Conservation (phyloP, 2,329 filamentous ascomycete genomes). For the Talaromyces sp. region DNA sequence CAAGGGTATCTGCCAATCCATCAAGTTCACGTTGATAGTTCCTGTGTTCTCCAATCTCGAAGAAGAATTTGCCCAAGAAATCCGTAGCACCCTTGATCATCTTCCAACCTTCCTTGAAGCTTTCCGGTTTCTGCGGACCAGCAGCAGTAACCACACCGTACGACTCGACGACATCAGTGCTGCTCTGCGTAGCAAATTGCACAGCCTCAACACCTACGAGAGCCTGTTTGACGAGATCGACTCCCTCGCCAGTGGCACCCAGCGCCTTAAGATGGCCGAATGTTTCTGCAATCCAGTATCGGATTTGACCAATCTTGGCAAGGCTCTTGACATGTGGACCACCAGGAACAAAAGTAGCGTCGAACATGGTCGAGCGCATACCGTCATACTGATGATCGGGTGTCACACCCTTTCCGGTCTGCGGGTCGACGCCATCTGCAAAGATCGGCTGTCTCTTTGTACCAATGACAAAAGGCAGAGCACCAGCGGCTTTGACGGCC, state of each 20-base stretch:
- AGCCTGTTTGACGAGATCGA: slow-evolving; percentile 56
- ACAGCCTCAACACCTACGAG: slow-evolving; percentile 46
- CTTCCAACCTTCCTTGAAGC: slow-evolving; percentile 58
- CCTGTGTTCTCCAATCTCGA: slow-evolving; percentile 65
- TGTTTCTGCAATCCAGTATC: slow-evolving; percentile 74
- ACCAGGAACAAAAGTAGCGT: slow-evolving; percentile 71
- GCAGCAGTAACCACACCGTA: slow-evolving; percentile 74
- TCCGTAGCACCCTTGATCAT: slow-evolving; percentile 64
- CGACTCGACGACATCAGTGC: slow-evolving; percentile 55
- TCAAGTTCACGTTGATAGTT: slow-evolving; percentile 72
- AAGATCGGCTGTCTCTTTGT: slow-evolving; percentile 64
- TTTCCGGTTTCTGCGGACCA: slow-evolving; percentile 50
- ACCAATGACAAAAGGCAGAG: slow-evolving; percentile 66
- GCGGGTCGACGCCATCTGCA: slow-evolving; percentile 53
- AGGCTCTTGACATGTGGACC: slow-evolving; percentile 58
- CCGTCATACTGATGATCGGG: slow-evolving; percentile 78
- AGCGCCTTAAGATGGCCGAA: slow-evolving; percentile 80
- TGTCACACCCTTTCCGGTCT: slow-evolving; percentile 38
- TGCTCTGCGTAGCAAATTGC: slow-evolving; percentile 45
- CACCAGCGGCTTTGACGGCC: slow-evolving; percentile 59
- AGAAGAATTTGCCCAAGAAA: slow-evolving; percentile 69
- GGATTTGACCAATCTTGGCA: slow-evolving; percentile 64
- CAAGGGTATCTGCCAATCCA: slow-evolving; percentile 63
- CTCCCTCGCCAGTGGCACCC: slow-evolving; percentile 68
- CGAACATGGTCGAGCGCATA: slow-evolving; percentile 71